These are phyloP conservation scores for Penicillium crustosum DNA, from an alignment of 2,329 filamentous ascomycete species.

Conservation along the genomic window DNA sequence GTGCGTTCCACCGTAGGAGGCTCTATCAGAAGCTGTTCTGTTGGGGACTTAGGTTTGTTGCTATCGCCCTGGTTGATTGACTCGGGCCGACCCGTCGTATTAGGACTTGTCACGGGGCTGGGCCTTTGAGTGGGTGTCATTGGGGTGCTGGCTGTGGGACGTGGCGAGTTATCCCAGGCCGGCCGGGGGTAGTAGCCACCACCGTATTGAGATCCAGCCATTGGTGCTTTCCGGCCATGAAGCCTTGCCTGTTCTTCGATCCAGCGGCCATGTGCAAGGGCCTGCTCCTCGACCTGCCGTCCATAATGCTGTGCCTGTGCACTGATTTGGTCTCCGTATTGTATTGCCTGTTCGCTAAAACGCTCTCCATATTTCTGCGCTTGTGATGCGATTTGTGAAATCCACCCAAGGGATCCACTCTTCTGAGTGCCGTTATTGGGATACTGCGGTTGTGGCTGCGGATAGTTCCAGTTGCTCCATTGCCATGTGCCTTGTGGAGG, in stretches of 20 bases:
- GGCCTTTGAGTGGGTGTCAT: background rate
- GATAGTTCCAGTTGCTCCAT: conserved; percentile 28
- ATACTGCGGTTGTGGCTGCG: conserved; percentile 25
- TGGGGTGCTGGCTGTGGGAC: background rate
- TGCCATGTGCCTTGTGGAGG: conserved; percentile 31
- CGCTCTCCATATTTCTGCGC: conserved; percentile 44
- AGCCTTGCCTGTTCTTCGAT: conserved; percentile 40
- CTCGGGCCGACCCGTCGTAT: background rate
- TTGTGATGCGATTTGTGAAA: conserved; percentile 36
- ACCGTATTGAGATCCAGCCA: background rate
- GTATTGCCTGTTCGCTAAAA: conserved; percentile 36
- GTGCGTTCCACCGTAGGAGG: conserved; percentile 13
- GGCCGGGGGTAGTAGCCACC: conserved; percentile 1
- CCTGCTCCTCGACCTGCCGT: conserved; percentile 41
- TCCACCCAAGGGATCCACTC: conserved; percentile 34
- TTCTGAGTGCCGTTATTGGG: conserved; percentile 23
- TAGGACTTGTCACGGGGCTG: conserved; percentile 6
- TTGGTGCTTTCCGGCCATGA: conserved; percentile 26
- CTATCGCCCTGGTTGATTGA: background rate
- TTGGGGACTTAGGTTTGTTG: background rate
- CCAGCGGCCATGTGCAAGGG: conserved; percentile 38
- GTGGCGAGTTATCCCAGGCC: conserved; percentile 4
- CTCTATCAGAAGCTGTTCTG: background rate
- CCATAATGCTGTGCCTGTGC: conserved; percentile 39
- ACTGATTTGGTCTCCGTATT: conserved; percentile 36